Evolutionary conservation across 495 filamentous ascomycete genomes (phyloP).

Genomic region (Trichoderma virens): DNA sequence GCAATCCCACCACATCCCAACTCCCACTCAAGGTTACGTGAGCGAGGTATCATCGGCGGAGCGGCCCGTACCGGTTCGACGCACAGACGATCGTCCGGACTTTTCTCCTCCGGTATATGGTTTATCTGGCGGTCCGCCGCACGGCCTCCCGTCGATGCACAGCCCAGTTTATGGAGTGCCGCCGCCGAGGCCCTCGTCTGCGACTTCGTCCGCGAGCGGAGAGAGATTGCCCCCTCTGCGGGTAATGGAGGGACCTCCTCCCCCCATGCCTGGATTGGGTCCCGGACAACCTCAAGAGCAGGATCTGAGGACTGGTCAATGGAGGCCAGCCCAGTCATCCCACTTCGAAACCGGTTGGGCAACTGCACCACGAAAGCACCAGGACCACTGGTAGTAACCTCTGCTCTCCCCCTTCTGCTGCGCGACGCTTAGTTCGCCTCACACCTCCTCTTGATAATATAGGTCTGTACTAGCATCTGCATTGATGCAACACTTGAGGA

Average conservation of each 20-base stretch:
- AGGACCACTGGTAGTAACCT: slow-evolving; percentile 15
- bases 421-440: background rate
- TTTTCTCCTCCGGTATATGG: slow-evolving; percentile 29
- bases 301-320: slow-evolving; percentile 6
- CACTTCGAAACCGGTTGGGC: slow-evolving; percentile 40
- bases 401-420: background rate
- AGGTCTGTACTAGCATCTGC: background rate
- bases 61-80: slow-evolving; percentile 34
- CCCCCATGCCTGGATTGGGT: slow-evolving; percentile 11
- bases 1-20: slow-evolving; percentile 18
- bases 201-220: slow-evolving; percentile 21
- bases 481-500: too few species aligned
- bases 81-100: slow-evolving; percentile 37
- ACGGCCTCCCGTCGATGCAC: slow-evolving; percentile 3
- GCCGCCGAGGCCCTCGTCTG: slow-evolving; percentile 33
- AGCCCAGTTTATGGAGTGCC: slow-evolving; percentile 22
- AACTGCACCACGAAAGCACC: slow-evolving; percentile 25
- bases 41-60: slow-evolving; percentile 30
- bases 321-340: slow-evolving; percentile 23
- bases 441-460: background rate
- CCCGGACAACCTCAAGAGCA: slow-evolving; percentile 14
- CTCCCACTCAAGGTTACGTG: slow-evolving; percentile 20
- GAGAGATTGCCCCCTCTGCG: slow-evolving; percentile 38
- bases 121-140: background rate
- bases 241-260: slow-evolving; percentile 27